Evolutionary conservation across 805 yeast genomes (phyloP).

Genomic region (Saccharomycopsis capsularis): DNA sequence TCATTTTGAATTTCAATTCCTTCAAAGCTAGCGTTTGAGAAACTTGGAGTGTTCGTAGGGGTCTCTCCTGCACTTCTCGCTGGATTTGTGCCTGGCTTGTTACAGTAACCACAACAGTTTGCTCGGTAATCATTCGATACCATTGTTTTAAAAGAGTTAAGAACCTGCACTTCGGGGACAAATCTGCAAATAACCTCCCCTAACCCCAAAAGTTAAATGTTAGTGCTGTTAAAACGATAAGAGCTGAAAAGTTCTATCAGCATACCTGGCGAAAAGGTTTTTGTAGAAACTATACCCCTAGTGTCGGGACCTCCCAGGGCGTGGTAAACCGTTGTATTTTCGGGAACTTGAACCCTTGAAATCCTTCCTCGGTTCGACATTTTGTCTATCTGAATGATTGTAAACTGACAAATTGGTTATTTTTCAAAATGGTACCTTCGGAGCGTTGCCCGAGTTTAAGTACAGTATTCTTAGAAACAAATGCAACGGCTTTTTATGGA

Average conservation of each 20-base stretch:
- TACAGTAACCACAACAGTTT: conserved; percentile 7
- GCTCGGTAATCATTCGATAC: conserved; percentile 6
- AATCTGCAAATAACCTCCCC: conserved; percentile 6
- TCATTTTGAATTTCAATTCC: no score
- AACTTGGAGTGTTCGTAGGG: no score
- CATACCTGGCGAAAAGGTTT: background rate
- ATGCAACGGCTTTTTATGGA: no score
- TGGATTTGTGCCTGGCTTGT: background rate
- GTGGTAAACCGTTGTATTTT: background rate
- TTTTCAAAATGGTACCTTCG: no score
- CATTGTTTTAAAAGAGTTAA: conserved; percentile 1
- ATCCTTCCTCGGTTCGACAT: no score
- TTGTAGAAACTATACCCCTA: conserved; percentile 1
- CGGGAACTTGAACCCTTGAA: background rate
- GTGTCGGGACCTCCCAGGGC: background rate
- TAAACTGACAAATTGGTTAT: no score
- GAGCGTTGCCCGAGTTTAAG: no score
- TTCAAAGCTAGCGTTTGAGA: no score
- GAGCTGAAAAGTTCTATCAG: background rate
- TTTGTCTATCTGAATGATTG: no score
- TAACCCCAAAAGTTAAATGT: background rate
- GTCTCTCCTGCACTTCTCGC: no score
- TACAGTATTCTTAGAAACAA: no score
- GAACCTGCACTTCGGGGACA: conserved; percentile 5
- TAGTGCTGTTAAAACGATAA: background rate